Percentiles rank a stretch among this genome's conserved stretches.
phyloP scores from a whole-genome alignment of 495 filamentous ascomycete genomes.

The Annulohypoxylon nitens region DNA sequence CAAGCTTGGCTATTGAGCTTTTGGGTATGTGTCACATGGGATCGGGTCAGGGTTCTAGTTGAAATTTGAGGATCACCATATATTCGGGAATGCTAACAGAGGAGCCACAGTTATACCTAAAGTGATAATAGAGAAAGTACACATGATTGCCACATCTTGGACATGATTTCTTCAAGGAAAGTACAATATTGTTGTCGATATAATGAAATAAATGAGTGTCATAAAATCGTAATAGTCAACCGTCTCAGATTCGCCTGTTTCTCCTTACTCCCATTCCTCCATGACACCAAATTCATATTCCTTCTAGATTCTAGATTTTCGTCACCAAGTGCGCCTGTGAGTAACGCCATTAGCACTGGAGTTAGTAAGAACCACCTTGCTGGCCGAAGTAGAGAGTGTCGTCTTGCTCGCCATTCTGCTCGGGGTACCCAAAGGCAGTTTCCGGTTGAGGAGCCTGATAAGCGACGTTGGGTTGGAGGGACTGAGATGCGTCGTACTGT shows the following conservation, averaged over 20 bases:
- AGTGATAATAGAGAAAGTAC: too few species aligned
- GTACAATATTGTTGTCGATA: background rate
- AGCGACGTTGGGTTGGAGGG: background rate
- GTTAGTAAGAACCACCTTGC: background rate
- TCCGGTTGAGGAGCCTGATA: background rate
- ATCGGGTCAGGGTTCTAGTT: too few species aligned
- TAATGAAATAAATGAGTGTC: background rate
- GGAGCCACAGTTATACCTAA: too few species aligned
- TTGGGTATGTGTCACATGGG: too few species aligned
- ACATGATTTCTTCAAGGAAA: too few species aligned
- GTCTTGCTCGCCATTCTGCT: background rate
- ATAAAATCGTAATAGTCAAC: too few species aligned
- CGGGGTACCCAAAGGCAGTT: background rate
- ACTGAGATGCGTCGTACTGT: background rate
- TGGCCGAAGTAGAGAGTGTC: background rate
- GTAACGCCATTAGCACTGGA: background rate
- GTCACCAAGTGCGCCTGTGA: background rate
- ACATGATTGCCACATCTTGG: too few species aligned
- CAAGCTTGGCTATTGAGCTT: background rate
- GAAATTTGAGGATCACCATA: background rate
- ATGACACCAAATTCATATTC: too few species aligned
- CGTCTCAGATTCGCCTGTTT: too few species aligned
- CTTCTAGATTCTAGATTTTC: background rate
- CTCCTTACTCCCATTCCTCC: too few species aligned
- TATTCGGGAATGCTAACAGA: background rate